phyloP scores from a whole-genome alignment of 176 grass and related monocot genomes.

The Musa schizocarpa region DNA sequence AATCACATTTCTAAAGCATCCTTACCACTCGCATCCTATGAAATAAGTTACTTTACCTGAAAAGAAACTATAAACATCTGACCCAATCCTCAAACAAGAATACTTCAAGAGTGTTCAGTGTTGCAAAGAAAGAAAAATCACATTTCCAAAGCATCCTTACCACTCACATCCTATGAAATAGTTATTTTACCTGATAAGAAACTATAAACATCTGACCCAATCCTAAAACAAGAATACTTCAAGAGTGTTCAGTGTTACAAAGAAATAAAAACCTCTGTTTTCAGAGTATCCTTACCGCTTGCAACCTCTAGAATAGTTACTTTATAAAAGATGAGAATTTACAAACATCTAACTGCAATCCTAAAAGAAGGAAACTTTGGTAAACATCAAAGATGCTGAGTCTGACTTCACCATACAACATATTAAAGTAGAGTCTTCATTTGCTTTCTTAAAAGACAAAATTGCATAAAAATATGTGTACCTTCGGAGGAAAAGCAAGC shows the following conservation, averaged over 20 bases:
- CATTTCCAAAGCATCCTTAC: background rate
- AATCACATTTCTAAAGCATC: background rate
- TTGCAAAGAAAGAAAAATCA: background rate
- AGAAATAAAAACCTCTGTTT: too few relatives aligned
- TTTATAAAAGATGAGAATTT: background rate
- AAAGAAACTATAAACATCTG: too few relatives aligned
- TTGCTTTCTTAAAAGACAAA: background rate
- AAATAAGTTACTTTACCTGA: too few relatives aligned
- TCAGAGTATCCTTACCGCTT: too few relatives aligned
- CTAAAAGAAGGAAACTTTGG: background rate
- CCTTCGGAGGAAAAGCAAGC: background rate
- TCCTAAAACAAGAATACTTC: too few relatives aligned
- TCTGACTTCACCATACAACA: background rate
- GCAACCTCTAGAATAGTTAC: background rate
- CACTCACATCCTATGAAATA: too few relatives aligned
- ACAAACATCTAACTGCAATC: background rate
- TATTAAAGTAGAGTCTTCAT: background rate
- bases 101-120: too few relatives aligned
- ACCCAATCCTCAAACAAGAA: too few relatives aligned
- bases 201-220: too few relatives aligned
- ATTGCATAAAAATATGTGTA: background rate
- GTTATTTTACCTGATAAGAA: too few relatives aligned
- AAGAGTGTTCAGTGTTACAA: too few relatives aligned
- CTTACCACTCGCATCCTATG: background rate
- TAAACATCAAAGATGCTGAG: background rate